Evolutionary conservation across 1,284 basidiomycete species (phyloP).

Genomic region (Schizophyllum commune): DNA sequence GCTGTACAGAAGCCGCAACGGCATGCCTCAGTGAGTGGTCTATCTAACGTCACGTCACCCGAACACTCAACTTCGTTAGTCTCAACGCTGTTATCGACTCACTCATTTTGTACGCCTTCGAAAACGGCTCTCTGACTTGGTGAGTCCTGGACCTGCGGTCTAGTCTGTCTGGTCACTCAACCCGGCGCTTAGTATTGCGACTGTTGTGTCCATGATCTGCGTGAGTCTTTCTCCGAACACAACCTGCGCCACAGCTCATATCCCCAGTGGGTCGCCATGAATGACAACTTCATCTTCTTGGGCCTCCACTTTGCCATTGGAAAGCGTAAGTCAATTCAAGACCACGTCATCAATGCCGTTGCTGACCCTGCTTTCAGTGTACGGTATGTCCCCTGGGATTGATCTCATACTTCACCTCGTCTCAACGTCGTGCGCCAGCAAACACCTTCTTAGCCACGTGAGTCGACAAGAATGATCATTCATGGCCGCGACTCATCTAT

Average conservation of each 20-base stretch:
- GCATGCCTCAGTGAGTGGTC: constrained; percentile 15
- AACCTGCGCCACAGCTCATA: not conserved
- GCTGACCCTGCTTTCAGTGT: not conserved
- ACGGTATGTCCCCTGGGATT: not conserved
- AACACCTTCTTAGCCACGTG: not conserved
- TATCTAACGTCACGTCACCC: not conserved
- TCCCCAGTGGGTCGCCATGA: constrained; percentile 14
- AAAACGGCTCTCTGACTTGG: constrained; percentile 43
- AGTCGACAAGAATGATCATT: not conserved
- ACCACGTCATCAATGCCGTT: not conserved
- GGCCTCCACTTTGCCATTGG: constrained; percentile 13
- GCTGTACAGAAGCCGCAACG: constrained; percentile 29
- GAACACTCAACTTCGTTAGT: constrained; percentile 17
- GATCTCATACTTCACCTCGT: constrained; percentile 9
- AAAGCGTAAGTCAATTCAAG: constrained; percentile 5
- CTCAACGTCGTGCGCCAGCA: constrained; percentile 7
- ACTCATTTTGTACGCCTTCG: constrained; percentile 43
- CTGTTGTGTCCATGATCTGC: constrained; percentile 40
- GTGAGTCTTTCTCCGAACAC: constrained; percentile 22
- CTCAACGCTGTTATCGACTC: constrained; percentile 39
- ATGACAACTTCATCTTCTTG: constrained; percentile 13
- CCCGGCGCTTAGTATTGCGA: constrained; percentile 20
- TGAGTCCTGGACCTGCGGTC: not conserved
- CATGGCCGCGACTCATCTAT: not conserved
- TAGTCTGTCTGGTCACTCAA: not conserved